Evolutionary conservation across 2,329 filamentous ascomycete species (phyloP).

Genomic region (Ampelomyces quisqualis): DNA sequence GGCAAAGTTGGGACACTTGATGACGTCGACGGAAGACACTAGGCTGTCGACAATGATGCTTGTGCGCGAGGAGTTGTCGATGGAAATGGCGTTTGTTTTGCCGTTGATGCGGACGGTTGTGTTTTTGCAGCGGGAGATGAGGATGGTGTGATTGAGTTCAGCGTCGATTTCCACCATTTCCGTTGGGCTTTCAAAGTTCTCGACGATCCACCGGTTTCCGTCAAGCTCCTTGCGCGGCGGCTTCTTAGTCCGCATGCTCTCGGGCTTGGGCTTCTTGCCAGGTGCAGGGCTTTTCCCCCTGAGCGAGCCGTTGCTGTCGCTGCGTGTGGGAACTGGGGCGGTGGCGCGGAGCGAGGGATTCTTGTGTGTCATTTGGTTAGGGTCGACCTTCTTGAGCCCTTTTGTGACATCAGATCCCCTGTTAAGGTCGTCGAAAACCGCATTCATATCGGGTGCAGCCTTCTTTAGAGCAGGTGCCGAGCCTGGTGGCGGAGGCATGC

Average conservation of each 20-base stretch:
- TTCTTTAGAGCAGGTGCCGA: constrained; percentile 55
- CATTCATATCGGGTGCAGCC: constrained; percentile 66
- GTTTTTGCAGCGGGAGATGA: constrained; percentile 90
- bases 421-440: constrained; percentile 91
- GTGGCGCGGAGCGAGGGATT: constrained; percentile 81
- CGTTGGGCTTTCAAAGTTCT: constrained; percentile 81
- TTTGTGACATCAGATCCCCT: constrained; percentile 85
- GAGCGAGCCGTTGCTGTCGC: constrained; percentile 50
- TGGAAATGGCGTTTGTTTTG: constrained; percentile 94
- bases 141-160: constrained; percentile 79
- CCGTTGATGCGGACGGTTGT: constrained; percentile 84
- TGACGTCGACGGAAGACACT: constrained; percentile 88
- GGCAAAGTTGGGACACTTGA: constrained; percentile 93
- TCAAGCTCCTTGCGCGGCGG: constrained; percentile 53
- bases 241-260: constrained; percentile 52
- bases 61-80: constrained; percentile 84
- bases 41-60: constrained; percentile 87
- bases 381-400: constrained; percentile 88
- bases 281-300: constrained; percentile 81
- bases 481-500: constrained; percentile 36
- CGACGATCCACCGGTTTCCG: constrained; percentile 88
- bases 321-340: constrained; percentile 66
- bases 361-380: constrained; percentile 97
- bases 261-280: constrained; percentile 58
- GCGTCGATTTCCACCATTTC: constrained; percentile 79